phyloP scores from a whole-genome alignment of 306 rosid genomes.

The Citrullus colocynthis region DNA sequence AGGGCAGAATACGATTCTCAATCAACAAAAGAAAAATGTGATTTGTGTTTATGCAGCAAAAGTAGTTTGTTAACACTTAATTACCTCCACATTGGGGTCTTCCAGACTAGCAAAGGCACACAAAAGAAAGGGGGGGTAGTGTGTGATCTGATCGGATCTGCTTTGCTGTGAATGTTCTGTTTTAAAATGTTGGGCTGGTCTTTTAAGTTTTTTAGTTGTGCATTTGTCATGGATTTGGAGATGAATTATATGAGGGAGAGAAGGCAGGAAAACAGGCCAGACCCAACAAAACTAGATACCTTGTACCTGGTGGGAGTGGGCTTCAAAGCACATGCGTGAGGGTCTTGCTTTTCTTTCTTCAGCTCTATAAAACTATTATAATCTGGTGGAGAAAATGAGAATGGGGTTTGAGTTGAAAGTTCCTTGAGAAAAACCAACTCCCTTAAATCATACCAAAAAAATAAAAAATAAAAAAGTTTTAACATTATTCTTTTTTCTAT shows the following conservation, averaged over 20 bases:
- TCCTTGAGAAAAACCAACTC: background rate
- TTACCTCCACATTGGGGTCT: background rate
- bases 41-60: background rate
- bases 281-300: background rate
- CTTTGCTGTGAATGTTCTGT: background rate
- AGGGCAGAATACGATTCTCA: too few species aligned
- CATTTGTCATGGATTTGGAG: background rate
- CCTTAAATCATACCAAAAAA: background rate
- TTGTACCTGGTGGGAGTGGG: conserved; percentile 1
- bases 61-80: background rate
- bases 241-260: conserved; percentile 3
- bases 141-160: background rate
- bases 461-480: background rate
- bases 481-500: background rate
- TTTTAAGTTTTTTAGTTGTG: background rate
- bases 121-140: too few species aligned
- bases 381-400: background rate
- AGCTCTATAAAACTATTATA: background rate
- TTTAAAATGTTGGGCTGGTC: background rate
- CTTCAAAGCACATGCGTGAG: background rate
- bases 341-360: background rate
- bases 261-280: conserved; percentile 4
- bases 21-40: too few species aligned
- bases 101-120: background rate
- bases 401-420: background rate